phyloP scores from a whole-genome alignment of 139 green algal species.

The Tetradesmus lagerheimii region DNA sequence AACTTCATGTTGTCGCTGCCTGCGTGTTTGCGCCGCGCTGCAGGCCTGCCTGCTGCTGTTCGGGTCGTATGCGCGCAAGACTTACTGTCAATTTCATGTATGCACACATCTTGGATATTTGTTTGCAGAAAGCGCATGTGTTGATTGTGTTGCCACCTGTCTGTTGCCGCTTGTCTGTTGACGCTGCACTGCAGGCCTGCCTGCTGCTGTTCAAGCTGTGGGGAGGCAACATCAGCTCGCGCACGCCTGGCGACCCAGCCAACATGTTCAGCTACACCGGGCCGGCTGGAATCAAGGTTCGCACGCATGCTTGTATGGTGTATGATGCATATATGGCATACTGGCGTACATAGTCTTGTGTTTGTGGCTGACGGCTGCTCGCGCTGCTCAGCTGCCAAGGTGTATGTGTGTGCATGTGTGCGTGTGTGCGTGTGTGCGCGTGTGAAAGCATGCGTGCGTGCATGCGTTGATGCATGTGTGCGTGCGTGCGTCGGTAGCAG shows the following conservation, averaged over 20 bases:
- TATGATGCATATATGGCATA: neutral
- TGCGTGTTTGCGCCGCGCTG: neutral
- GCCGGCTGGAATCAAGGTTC: constrained; percentile 79
- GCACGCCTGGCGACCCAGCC: constrained; percentile 71
- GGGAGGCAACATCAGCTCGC: constrained; percentile 77
- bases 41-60: constrained; percentile 4
- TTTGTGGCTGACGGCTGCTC: too few species aligned
- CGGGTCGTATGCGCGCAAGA: neutral
- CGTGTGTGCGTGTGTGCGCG: neutral
- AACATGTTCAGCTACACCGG: constrained; percentile 92
- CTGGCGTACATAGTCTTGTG: neutral
- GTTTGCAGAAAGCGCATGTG: neutral
- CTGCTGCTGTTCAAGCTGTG: constrained; percentile 86
- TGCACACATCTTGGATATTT: too few species aligned
- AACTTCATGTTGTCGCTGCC: too few species aligned
- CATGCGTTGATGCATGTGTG: too few species aligned
- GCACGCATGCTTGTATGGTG: too few species aligned
- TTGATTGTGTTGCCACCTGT: neutral
- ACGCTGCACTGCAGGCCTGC: neutral
- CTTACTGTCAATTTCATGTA: too few species aligned
- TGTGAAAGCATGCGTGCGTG: too few species aligned
- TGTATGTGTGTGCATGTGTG: neutral
- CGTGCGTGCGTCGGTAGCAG: too few species aligned
- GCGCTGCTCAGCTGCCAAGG: too few species aligned
- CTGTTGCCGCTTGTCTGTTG: neutral